Base-by-base conservation (phyloP, 176 grass and related monocot species). In the Bolboschoenus planiculmis region DNA sequence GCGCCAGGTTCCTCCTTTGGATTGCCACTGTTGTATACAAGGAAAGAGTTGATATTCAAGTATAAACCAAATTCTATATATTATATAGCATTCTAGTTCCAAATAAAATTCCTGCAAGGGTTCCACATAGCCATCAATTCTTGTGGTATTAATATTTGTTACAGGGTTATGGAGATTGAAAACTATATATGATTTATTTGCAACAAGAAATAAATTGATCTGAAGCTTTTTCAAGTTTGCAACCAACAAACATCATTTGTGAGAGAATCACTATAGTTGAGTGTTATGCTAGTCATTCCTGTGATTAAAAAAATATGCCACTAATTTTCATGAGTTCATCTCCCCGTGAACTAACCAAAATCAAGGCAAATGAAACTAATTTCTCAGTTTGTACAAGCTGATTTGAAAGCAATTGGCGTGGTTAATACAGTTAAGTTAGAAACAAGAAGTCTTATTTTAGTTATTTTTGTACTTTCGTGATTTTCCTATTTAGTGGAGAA, bases 1-100 rank as follows among this genome's bases (percentile, higher is more conserved):
- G 96, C 96, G 47, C 96, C 96, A 56, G 92, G 96, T 85, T 99
- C 96, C 81, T 95, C 89, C 89, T 99, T 95, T 77, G 92, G 54
- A 91, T 99, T 99, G 24, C 96, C 96, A 87, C 96, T 99, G 83
- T 44, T 46, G 31, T 47, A 66, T 80, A 83, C 78, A 81, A 5
- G 58, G 5, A 62, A 3, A 67, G 1, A 78, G 64, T 80, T 51
- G 40, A 3, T 10, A 56, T 76, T 81, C 37, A 56, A 58, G 76
- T 77, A 8, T 48, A 27, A 81, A 83, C 2, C 4, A 35, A 48
- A 65, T 78, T 40, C 29, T 33, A 85, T 83, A 50, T 58, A 56
- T 44, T 34, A 57, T 18, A 64, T 0, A 33, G 7, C 56, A 87
- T 87, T 47, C n/a, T 84, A 82, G 20, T 85, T 50, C 68, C 2